A percentile compares a stretch with the other conserved stretches of the same genome.
Conservation (phyloP, 257 asterid genomes). For the Schizonepeta tenuifolia region DNA sequence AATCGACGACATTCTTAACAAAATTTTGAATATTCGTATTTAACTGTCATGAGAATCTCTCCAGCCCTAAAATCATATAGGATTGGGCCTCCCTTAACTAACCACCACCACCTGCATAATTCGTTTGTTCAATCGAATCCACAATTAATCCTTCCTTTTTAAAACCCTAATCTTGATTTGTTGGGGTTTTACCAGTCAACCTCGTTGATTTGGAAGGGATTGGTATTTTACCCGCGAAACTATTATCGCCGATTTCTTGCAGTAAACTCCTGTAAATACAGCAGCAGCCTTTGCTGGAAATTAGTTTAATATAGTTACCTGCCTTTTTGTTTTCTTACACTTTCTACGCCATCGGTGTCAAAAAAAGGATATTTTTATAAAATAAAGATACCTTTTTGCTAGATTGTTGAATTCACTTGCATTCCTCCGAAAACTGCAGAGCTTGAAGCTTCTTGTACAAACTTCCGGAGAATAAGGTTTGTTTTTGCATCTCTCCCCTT, state of each 20-base stretch:
- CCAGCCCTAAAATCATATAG: slow-evolving; percentile 14
- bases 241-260: too few relatives aligned
- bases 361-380: not conserved
- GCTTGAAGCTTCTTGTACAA: slow-evolving; percentile 32
- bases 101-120: slow-evolving; percentile 25
- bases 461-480: slow-evolving; percentile 31
- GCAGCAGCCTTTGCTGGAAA: slow-evolving; percentile 26
- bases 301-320: slow-evolving; percentile 18
- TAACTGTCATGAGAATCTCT: slow-evolving; percentile 18
- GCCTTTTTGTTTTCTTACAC: not conserved
- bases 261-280: not conserved
- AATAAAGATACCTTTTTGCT: slow-evolving; percentile 10
- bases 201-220: slow-evolving; percentile 28
- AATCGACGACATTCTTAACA: not conserved
- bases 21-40: slow-evolving; percentile 28
- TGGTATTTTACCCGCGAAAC: not conserved
- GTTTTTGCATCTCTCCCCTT: not conserved
- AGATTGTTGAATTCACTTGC: slow-evolving; percentile 24
- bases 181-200: slow-evolving; percentile 24
- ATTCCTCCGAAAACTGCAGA: slow-evolving; percentile 21
- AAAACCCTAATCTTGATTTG: slow-evolving; percentile 6
- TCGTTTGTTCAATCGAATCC: slow-evolving; percentile 21
- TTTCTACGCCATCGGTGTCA: slow-evolving; percentile 18
- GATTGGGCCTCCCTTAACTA: slow-evolving; percentile 20
- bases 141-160: not conserved